Evolutionary conservation across 805 yeast species (phyloP).

Genomic region (Metschnikowia continentalis): DNA sequence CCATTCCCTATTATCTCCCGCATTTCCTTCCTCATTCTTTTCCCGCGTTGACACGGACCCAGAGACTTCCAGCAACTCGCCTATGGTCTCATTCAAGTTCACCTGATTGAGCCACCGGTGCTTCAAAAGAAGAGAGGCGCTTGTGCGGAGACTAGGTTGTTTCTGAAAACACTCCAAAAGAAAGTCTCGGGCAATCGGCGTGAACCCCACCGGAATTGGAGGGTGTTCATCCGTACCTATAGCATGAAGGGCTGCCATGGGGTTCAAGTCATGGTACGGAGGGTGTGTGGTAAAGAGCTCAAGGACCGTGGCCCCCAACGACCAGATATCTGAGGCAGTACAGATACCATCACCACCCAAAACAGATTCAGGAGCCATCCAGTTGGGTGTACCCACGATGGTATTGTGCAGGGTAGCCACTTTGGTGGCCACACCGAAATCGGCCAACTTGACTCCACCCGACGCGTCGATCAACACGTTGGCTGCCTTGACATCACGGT

Average conservation of each 20-base stretch:
- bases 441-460: constrained; percentile 19
- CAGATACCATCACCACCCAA: constrained; percentile 76
- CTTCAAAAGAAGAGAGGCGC: constrained; percentile 50
- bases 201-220: constrained; percentile 54
- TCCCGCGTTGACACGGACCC: too few relatives aligned
- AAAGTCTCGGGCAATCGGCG: constrained; percentile 50
- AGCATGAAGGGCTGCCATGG: constrained; percentile 79
- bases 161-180: constrained; percentile 66
- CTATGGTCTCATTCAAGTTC: background rate
- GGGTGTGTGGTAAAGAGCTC: constrained; percentile 85
- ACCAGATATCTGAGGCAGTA: constrained; percentile 88
- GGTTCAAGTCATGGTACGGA: constrained; percentile 73
- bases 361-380: constrained; percentile 99
- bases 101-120: constrained; percentile 55
- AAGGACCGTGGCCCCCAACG: constrained; percentile 89
- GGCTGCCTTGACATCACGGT: constrained; percentile 70
- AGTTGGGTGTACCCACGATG: constrained; percentile 85
- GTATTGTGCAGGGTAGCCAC: constrained; percentile 30
- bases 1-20: too few relatives aligned
- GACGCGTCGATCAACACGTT: constrained; percentile 17
- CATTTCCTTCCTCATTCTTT: too few relatives aligned
- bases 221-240: constrained; percentile 74
- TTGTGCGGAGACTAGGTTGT: constrained; percentile 54
- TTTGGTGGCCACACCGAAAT: constrained; percentile 85
- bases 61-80: background rate